phyloP scores from a whole-genome alignment of 805 yeast genomes.

The Ogataea saltuana region DNA sequence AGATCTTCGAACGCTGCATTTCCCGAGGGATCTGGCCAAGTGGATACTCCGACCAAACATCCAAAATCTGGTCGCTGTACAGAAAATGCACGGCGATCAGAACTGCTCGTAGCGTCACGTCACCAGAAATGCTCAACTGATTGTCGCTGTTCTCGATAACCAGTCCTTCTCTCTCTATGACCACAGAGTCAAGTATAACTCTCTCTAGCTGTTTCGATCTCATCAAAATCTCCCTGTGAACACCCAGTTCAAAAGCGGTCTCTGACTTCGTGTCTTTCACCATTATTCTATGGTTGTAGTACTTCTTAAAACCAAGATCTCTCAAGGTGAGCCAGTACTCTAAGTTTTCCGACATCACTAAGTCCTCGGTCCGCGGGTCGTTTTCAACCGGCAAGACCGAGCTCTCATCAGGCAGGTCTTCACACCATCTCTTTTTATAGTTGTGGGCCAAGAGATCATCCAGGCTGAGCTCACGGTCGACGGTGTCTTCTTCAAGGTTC shows the following conservation, averaged over 20 bases:
- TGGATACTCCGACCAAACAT: conserved; percentile 47
- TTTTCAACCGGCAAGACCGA: conserved; percentile 3
- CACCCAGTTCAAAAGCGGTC: conserved; percentile 13
- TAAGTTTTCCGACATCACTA: conserved; percentile 37
- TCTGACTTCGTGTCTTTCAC: conserved; percentile 15
- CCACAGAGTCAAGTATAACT: neutral
- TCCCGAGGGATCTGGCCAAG: conserved; percentile 33
- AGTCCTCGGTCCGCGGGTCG: conserved; percentile 30
- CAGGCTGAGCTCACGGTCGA: neutral
- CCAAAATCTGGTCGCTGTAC: conserved; percentile 48
- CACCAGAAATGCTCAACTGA: conserved; percentile 24
- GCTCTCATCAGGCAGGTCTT: neutral
- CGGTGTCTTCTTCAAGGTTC: conserved; percentile 4
- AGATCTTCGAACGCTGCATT: conserved; percentile 32
- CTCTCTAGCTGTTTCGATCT: conserved; percentile 13
- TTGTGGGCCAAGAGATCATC: conserved; percentile 10
- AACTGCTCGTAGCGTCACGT: conserved; percentile 30
- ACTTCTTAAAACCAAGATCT: conserved; percentile 16
- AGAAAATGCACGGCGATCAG: conserved; percentile 47
- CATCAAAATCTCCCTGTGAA: conserved; percentile 19
- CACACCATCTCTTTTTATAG: conserved; percentile 23
- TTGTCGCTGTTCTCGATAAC: conserved; percentile 2
- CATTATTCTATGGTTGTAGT: conserved; percentile 16
- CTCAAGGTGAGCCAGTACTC: conserved; percentile 27
- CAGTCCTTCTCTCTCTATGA: conserved; percentile 20